Percentiles rank a stretch among this genome's conserved stretches.
Conservation (phyloP, 2,329 filamentous ascomycete species). For the Calonectria pauciramosa region DNA sequence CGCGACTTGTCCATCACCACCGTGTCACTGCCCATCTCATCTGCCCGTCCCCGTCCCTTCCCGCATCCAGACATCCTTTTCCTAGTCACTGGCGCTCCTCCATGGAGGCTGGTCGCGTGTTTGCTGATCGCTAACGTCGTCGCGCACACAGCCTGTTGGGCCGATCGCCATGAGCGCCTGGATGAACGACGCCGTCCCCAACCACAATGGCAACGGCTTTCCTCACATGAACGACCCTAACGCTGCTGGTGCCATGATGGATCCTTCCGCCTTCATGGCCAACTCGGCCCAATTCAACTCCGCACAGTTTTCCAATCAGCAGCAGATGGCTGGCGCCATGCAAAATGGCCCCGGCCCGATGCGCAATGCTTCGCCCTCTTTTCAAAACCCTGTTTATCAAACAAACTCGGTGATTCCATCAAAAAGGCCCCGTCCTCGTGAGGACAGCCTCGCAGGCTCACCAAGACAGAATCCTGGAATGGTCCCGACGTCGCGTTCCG, state of each 20-base stretch:
- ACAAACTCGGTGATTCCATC: slow-evolving; percentile 90
- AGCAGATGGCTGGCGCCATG: slow-evolving; percentile 71
- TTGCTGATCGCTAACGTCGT: slow-evolving; percentile 61
- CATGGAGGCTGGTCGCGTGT: slow-evolving; percentile 57
- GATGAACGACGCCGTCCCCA: slow-evolving; percentile 79
- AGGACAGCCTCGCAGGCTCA: slow-evolving; percentile 88
- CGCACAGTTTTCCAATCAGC: slow-evolving; percentile 68
- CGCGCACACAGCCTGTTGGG: slow-evolving; percentile 58
- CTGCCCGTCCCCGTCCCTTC: slow-evolving; percentile 52
- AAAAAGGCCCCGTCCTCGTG: slow-evolving; percentile 84
- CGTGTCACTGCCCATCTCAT: slow-evolving; percentile 64
- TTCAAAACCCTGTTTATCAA: slow-evolving; percentile 83
- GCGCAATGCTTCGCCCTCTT: slow-evolving; percentile 85
- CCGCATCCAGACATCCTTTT: slow-evolving; percentile 51
- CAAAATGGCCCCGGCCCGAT: slow-evolving; percentile 85
- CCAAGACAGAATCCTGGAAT: slow-evolving; percentile 82
- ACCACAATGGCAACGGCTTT: slow-evolving; percentile 79
- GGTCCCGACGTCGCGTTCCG: slow-evolving; percentile 86
- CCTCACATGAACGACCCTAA: slow-evolving; percentile 75
- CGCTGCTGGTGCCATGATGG: slow-evolving; percentile 71
- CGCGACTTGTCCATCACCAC: slow-evolving; percentile 59
- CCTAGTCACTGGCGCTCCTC: slow-evolving; percentile 50
- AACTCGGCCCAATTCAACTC: slow-evolving; percentile 73
- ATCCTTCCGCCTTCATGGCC: slow-evolving; percentile 74
- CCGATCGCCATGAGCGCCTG: slow-evolving; percentile 76